Percentiles rank a stretch among this genome's conserved stretches.
phyloP scores from a whole-genome alignment of 352 stramenopile genomes.

The Phytophthora rubi region DNA sequence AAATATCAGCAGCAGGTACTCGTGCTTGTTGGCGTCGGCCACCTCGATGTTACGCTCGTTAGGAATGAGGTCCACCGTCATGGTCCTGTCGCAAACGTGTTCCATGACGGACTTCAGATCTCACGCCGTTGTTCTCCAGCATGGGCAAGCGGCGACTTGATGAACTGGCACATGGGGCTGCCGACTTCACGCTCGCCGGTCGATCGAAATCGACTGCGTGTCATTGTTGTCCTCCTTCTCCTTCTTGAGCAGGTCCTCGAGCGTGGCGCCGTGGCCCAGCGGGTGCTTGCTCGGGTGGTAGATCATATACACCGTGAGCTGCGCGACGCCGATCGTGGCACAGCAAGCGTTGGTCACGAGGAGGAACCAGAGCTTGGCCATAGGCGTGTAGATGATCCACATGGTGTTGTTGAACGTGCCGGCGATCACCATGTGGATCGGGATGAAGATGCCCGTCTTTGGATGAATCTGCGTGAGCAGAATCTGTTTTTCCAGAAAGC shows the following conservation, averaged over 20 bases:
- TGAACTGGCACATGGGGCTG: constrained; percentile 32
- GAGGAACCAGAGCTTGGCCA: constrained; percentile 56
- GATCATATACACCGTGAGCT: constrained; percentile 55
- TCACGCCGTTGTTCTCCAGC: constrained; percentile 60
- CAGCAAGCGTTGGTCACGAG: constrained; percentile 60
- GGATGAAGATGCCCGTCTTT: constrained; percentile 54
- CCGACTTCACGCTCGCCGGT: constrained; percentile 24
- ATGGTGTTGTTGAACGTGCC: constrained; percentile 65
- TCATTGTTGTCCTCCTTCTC: constrained; percentile 28
- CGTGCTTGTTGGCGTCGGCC: constrained; percentile 94
- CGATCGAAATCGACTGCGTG: constrained; percentile 25
- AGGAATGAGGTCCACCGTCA: constrained; percentile 62
- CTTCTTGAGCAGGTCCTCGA: constrained; percentile 35
- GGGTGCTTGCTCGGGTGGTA: constrained; percentile 57
- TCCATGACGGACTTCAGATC: constrained; percentile 70
- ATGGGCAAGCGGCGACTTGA: constrained; percentile 46
- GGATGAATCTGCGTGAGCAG: constrained; percentile 34
- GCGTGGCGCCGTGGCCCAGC: constrained; percentile 25
- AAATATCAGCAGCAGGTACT: constrained; percentile 73
- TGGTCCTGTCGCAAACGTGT: constrained; percentile 31
- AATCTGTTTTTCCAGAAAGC: too few species aligned
- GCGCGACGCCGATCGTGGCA: constrained; percentile 35
- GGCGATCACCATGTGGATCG: constrained; percentile 62
- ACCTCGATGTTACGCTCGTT: constrained; percentile 81
- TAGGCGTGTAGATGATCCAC: constrained; percentile 56